A percentile compares a stretch with the other conserved stretches of the same genome.
These are phyloP conservation scores for Nymphaea thermarum DNA, from an alignment of 164 flowering plant genomes.

Conservation along the genomic window DNA sequence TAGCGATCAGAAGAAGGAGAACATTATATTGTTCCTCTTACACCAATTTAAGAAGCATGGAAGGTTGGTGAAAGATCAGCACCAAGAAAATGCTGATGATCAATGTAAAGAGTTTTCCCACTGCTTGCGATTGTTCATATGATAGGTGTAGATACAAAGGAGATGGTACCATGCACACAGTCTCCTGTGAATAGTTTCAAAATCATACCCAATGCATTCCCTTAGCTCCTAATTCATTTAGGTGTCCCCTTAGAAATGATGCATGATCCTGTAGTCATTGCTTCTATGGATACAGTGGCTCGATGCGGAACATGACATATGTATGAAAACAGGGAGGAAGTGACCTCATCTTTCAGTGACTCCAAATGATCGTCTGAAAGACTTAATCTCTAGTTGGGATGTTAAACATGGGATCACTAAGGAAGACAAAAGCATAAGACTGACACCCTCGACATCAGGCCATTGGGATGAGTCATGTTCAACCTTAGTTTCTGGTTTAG, in stretches of 20 bases:
- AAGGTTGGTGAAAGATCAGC: constrained; percentile 15
- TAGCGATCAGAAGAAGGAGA: constrained; percentile 33
- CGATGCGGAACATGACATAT: constrained; percentile 59
- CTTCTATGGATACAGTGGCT: constrained; percentile 84
- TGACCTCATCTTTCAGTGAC: constrained; percentile 29
- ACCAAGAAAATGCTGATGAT: constrained; percentile 9
- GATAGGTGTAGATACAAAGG: background rate
- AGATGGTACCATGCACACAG: background rate
- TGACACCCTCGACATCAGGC: constrained; percentile 7
- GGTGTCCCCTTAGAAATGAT: constrained; percentile 52
- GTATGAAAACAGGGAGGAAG: constrained; percentile 53
- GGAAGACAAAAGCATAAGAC: constrained; percentile 15
- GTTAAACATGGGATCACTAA: constrained; percentile 12
- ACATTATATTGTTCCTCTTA: constrained; percentile 35
- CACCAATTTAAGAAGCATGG: constrained; percentile 48
- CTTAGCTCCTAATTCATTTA: constrained; percentile 48
- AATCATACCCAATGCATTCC: constrained; percentile 8
- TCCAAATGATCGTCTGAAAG: constrained; percentile 47
- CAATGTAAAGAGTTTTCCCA: constrained; percentile 8
- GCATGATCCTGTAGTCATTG: constrained; percentile 79
- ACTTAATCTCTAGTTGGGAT: constrained; percentile 60
- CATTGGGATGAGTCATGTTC: constrained; percentile 9
- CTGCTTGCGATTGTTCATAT: constrained; percentile 1
- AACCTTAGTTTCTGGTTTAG: constrained; percentile 23
- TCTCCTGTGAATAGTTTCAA: constrained; percentile 11